Conservation (phyloP, 139 green algal genomes). For the Auxenochlorella pyrenoidosa region DNA sequence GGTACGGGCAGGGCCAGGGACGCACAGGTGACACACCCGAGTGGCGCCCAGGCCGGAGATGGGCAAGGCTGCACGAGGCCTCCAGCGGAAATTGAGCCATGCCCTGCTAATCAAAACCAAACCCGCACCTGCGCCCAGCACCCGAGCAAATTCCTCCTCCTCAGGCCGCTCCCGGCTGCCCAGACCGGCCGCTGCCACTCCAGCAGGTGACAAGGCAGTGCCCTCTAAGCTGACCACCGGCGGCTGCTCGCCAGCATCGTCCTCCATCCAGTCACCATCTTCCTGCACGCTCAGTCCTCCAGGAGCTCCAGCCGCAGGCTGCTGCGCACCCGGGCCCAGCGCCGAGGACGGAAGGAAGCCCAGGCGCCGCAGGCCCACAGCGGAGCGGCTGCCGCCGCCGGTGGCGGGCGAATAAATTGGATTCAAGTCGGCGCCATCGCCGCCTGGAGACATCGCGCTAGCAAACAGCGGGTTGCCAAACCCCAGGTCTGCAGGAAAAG, state of each 20-base stretch:
- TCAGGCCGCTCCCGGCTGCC: slow-evolving; percentile 32
- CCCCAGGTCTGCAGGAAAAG: neutral
- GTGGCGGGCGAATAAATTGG: slow-evolving; percentile 3
- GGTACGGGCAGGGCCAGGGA: neutral
- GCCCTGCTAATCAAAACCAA: neutral
- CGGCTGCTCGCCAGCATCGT: neutral
- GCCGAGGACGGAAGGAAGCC: slow-evolving; percentile 12
- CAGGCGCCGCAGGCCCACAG: slow-evolving; percentile 29
- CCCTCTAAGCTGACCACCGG: slow-evolving; percentile 7
- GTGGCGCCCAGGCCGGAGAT: neutral
- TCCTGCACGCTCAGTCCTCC: neutral
- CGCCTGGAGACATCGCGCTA: neutral
- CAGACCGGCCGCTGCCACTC: neutral
- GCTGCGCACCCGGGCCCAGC: neutral
- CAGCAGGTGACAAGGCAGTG: neutral
- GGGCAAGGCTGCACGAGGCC: too few species aligned
- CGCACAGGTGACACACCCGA: neutral
- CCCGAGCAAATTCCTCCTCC: slow-evolving; percentile 45
- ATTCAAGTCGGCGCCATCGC: neutral
- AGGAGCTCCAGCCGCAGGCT: neutral
- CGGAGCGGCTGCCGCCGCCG: neutral
- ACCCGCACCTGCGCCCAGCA: slow-evolving; percentile 28
- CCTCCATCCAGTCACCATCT: neutral
- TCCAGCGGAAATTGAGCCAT: too few species aligned
- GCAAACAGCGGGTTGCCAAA: slow-evolving; percentile 39